Percentiles rank a stretch among this genome's conserved stretches.
Evolutionary conservation across 371 early-diverging fungal genomes (phyloP).

Genomic region (Mortierella sp.): DNA sequence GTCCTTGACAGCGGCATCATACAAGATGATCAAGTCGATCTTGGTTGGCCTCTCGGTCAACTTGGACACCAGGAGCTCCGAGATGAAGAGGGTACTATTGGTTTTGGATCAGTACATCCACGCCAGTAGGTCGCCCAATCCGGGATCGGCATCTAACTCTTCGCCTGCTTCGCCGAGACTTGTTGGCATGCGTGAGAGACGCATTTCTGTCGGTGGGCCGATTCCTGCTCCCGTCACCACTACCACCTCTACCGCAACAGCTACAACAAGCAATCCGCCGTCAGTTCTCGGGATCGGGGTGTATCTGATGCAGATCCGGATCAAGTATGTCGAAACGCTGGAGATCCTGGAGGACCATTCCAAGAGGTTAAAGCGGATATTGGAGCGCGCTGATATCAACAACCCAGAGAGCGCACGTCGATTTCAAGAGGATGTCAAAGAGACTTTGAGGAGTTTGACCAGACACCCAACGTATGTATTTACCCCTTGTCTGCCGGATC

Average conservation of each 20-base stretch:
- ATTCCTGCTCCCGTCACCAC: slow-evolving; percentile 19
- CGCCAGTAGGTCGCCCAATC: slow-evolving; percentile 8
- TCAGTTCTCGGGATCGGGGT: slow-evolving; percentile 27
- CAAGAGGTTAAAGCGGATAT: slow-evolving; percentile 29
- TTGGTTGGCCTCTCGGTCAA: slow-evolving; percentile 49
- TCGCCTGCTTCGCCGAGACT: slow-evolving; percentile 36
- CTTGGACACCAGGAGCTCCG: slow-evolving; percentile 54
- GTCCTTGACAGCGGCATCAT: slow-evolving; percentile 23
- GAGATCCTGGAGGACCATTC: slow-evolving; percentile 43
- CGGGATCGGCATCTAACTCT: slow-evolving; percentile 15
- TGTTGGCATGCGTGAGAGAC: slow-evolving; percentile 15
- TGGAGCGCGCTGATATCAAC: slow-evolving; percentile 44
- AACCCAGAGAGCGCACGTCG: slow-evolving; percentile 27
- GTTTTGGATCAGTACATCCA: slow-evolving; percentile 40
- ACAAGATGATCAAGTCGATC: slow-evolving; percentile 47
- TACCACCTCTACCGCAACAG: slow-evolving; percentile 23
- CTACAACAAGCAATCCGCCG: slow-evolving; percentile 27
- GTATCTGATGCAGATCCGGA: slow-evolving; percentile 37
- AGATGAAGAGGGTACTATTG: slow-evolving; percentile 46
- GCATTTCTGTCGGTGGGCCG: slow-evolving; percentile 38
- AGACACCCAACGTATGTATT: slow-evolving; percentile 35
- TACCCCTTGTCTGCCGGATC: slow-evolving; percentile 40
- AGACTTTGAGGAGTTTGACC: slow-evolving; percentile 28
- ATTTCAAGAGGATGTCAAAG: slow-evolving; percentile 37
- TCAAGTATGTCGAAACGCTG: slow-evolving; percentile 40